phyloP scores from a whole-genome alignment of 495 filamentous ascomycete species.

The Melanomma pulvis-pyrius region DNA sequence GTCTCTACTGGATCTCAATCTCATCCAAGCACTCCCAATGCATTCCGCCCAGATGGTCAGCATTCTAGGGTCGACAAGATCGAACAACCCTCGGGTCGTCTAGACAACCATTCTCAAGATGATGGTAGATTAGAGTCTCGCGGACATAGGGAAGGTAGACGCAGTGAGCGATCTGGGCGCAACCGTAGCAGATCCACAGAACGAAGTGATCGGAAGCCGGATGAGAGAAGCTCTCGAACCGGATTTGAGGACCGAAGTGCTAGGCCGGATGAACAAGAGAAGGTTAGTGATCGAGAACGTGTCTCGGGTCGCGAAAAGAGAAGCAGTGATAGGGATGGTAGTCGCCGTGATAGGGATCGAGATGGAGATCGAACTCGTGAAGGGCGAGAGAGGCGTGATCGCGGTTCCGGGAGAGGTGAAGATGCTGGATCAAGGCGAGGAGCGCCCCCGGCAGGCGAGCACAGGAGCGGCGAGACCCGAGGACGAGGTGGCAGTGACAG shows the following conservation, averaged over 20 bases:
- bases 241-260: background rate
- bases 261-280: conserved; percentile 2
- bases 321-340: conserved; percentile 18
- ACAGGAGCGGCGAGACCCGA: background rate
- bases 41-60: background rate
- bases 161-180: conserved; percentile 25
- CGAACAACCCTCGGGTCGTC: conserved; percentile 8
- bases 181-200: conserved; percentile 29
- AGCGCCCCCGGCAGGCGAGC: background rate
- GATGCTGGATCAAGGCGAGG: conserved; percentile 7
- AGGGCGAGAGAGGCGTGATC: conserved; percentile 22
- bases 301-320: conserved; percentile 10
- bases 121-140: conserved; percentile 29
- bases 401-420: conserved; percentile 6
- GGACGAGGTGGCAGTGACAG: conserved; percentile 1
- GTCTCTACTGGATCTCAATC: background rate
- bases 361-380: conserved; percentile 19
- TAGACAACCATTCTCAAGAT: conserved; percentile 19
- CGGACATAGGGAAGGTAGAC: conserved; percentile 22
- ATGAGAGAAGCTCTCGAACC: conserved; percentile 17
- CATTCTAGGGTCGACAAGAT: conserved; percentile 1
- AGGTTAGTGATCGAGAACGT: conserved; percentile 11
- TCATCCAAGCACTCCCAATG: conserved; percentile 10
- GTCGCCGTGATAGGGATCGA: conserved; percentile 16
- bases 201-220: conserved; percentile 20